Conservation (phyloP, 1,284 basidiomycete genomes). For the Apiotrichum sp. region DNA sequence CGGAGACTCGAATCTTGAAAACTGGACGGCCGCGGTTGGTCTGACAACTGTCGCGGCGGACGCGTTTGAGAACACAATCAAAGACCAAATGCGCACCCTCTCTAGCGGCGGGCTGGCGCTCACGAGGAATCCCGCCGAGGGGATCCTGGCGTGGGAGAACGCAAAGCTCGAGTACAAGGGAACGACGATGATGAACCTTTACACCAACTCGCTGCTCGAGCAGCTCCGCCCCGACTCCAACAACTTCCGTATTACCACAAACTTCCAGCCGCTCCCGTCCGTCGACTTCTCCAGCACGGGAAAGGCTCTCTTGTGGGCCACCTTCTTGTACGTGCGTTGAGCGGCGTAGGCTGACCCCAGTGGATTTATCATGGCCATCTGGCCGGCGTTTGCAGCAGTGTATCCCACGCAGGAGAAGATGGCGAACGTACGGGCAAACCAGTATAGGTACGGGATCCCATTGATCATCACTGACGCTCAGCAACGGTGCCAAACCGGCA, state of each 20-base stretch:
- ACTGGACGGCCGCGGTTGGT: constrained; percentile 6
- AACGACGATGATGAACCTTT: constrained; percentile 60
- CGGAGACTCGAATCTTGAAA: background rate
- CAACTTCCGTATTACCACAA: constrained; percentile 56
- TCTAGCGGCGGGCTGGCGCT: constrained; percentile 60
- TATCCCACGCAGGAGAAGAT: constrained; percentile 61
- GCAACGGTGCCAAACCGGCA: constrained; percentile 66
- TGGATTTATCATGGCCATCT: constrained; percentile 53
- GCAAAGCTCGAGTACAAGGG: constrained; percentile 43
- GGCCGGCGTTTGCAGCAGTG: constrained; percentile 69
- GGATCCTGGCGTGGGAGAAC: constrained; percentile 6
- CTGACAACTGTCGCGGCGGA: constrained; percentile 51
- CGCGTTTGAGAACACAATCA: constrained; percentile 53
- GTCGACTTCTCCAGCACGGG: constrained; percentile 17
- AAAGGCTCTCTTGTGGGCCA: constrained; percentile 30
- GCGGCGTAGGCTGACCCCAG: constrained; percentile 8
- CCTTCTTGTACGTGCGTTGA: constrained; percentile 22
- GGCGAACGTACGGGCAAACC: constrained; percentile 62
- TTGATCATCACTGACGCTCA: constrained; percentile 39
- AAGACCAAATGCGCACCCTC: constrained; percentile 52
- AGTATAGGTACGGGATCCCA: constrained; percentile 41
- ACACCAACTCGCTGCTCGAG: constrained; percentile 61
- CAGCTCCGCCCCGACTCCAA: constrained; percentile 46
- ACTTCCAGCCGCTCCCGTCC: constrained; percentile 51
- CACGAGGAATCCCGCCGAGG: constrained; percentile 45